phyloP scores from a whole-genome alignment of 2,329 filamentous ascomycete genomes.

The Microdochium trichocladiopsis region DNA sequence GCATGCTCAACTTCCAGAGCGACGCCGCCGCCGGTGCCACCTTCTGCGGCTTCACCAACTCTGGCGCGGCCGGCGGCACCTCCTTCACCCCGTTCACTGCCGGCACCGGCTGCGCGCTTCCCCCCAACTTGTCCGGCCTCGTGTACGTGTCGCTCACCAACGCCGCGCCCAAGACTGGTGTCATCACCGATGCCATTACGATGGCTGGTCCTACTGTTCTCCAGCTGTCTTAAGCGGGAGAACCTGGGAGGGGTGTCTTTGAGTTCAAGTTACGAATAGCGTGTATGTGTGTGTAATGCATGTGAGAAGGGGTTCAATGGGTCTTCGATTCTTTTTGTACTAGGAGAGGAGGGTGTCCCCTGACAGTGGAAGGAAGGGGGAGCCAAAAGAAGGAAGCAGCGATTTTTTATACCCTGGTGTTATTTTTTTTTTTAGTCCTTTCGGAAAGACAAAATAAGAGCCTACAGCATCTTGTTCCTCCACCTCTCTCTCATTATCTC shows the following conservation, averaged over 20 bases:
- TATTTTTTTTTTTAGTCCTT: no score
- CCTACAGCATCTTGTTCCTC: no score
- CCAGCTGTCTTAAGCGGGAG: conserved; percentile 34
- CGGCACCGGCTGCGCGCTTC: conserved; percentile 50
- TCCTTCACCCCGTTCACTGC: conserved; percentile 50
- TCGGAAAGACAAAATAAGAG: no score
- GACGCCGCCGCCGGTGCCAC: conserved; percentile 41
- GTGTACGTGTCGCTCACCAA: conserved; percentile 62
- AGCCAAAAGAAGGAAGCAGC: neutral
- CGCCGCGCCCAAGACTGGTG: conserved; percentile 37
- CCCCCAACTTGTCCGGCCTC: conserved; percentile 54
- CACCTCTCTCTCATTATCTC: no score
- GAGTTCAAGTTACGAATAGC: neutral
- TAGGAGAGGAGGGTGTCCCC: no score
- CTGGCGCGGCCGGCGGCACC: conserved; percentile 48
- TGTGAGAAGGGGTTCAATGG: neutral
- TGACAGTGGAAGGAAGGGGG: neutral
- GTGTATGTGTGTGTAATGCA: neutral
- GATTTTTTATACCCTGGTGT: neutral
- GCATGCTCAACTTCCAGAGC: conserved; percentile 40
- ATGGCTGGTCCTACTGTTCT: conserved; percentile 59
- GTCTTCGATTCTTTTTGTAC: neutral
- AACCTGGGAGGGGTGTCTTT: neutral
- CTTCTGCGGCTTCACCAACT: conserved; percentile 63
- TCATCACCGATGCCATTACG: conserved; percentile 54